These are phyloP conservation scores for Trichophyton mentagrophytes DNA, from an alignment of 2,329 filamentous ascomycete genomes.

Conservation along the genomic window DNA sequence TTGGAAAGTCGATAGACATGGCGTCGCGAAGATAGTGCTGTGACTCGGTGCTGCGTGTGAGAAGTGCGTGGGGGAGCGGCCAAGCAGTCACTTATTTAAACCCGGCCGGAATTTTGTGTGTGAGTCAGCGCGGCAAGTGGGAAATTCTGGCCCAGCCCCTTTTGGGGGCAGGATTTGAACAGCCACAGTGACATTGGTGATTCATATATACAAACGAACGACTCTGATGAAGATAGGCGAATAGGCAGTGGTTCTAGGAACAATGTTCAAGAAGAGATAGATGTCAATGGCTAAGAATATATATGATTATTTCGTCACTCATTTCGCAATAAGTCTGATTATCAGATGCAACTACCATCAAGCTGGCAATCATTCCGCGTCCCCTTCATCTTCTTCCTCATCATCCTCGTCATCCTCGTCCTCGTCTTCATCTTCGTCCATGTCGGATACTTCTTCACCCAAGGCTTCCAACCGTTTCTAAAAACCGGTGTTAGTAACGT, in stretches of 20 bases:
- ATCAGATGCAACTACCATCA: not conserved
- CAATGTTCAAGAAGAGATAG: not conserved
- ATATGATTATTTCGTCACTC: conserved; percentile 1
- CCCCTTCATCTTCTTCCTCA: conserved; percentile 40
- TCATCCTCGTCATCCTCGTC: conserved; percentile 43
- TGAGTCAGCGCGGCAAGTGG: not conserved
- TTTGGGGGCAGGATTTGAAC: not conserved
- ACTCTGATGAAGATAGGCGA: not conserved
- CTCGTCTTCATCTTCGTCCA: conserved; percentile 50
- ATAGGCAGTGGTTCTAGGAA: not conserved
- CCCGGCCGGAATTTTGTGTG: not conserved
- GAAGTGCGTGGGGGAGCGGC: not conserved
- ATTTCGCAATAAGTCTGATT: not conserved
- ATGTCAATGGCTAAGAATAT: conserved; percentile 5
- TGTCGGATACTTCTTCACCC: conserved; percentile 61
- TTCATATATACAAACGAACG: not conserved
- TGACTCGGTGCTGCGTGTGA: not conserved
- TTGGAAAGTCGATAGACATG: conserved; percentile 86
- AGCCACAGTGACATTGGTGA: not conserved
- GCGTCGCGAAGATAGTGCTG: conserved; percentile 17
- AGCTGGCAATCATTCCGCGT: conserved; percentile 13
- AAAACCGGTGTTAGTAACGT: conserved; percentile 27
- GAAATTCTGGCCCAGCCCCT: not conserved
- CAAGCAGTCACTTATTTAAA: not conserved
- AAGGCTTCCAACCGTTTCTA: conserved; percentile 50